Conservation (phyloP, 768 basidiomycete genomes). For the Kwoniella botswanensis region DNA sequence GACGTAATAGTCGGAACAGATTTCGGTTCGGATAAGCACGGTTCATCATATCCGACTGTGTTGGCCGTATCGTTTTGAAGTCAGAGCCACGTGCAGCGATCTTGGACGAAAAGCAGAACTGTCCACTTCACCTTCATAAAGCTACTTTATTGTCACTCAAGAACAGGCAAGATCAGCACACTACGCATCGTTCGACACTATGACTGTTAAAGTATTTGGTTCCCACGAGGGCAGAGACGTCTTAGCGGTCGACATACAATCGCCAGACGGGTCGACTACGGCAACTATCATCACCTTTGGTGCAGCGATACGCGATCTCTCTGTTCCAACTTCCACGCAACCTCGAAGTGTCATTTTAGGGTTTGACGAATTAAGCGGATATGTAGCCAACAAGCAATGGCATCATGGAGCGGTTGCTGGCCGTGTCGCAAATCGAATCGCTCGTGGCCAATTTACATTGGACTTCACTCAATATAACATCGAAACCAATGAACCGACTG, state of each 20-base stretch:
- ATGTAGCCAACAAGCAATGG: constrained; percentile 17
- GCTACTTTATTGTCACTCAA: too few species aligned
- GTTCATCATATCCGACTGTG: too few species aligned
- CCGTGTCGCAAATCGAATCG: constrained; percentile 22
- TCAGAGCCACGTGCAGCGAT: too few species aligned
- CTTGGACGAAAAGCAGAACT: too few species aligned
- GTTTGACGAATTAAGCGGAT: constrained; percentile 9
- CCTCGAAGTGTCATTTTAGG: constrained; percentile 20
- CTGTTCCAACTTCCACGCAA: neutral
- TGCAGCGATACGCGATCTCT: constrained; percentile 15
- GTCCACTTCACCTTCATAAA: too few species aligned
- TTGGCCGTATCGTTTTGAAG: too few species aligned
- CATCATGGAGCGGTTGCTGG: constrained; percentile 24
- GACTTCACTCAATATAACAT: constrained; percentile 17
- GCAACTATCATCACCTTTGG: constrained; percentile 21
- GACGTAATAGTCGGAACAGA: too few species aligned
- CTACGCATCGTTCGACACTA: neutral
- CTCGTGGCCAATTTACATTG: constrained; percentile 14
- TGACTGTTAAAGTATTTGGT: constrained; percentile 4
- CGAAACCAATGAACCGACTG: constrained; percentile 17
- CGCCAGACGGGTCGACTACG: constrained; percentile 14
- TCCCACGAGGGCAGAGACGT: constrained; percentile 11
- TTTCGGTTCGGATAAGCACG: too few species aligned
- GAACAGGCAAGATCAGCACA: too few species aligned
- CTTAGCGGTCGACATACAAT: constrained; percentile 7